Conservation (phyloP, 768 basidiomycete genomes). For the Rhizopogon roseolus region DNA sequence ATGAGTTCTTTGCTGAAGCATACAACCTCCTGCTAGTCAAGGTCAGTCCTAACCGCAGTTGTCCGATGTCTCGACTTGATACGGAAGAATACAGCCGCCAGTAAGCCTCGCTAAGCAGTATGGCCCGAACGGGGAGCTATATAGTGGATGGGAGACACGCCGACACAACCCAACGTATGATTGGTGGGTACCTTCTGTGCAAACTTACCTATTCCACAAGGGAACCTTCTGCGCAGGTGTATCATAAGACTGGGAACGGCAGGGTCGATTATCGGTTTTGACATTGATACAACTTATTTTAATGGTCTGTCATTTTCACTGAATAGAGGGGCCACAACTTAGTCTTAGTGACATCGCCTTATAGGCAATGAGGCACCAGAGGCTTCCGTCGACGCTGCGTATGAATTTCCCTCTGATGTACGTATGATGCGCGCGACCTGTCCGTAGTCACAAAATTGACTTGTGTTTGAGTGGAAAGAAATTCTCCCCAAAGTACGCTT, state of each 20-base stretch:
- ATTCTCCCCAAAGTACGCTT: conserved; percentile 73
- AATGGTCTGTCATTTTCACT: conserved; percentile 48
- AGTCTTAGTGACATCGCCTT: background rate
- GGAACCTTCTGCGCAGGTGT: conserved; percentile 48
- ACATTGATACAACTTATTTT: conserved; percentile 93
- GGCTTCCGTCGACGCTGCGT: conserved; percentile 67
- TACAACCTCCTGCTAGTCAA: conserved; percentile 77
- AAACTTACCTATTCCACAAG: background rate
- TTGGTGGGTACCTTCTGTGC: conserved; percentile 49
- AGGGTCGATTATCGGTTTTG: conserved; percentile 74
- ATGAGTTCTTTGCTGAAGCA: conserved; percentile 95
- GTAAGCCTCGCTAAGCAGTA: conserved; percentile 92
- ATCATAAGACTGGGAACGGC: conserved; percentile 84
- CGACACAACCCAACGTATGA: conserved; percentile 87
- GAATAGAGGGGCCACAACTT: background rate
- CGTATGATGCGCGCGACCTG: conserved; percentile 13
- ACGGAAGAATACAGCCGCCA: conserved; percentile 55
- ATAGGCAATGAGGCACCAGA: conserved; percentile 84
- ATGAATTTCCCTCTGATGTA: conserved; percentile 47
- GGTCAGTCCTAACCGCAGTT: conserved; percentile 36
- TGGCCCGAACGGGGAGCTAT: conserved; percentile 92
- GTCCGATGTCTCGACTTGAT: background rate
- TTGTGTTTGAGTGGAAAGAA: conserved; percentile 61
- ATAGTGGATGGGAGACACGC: conserved; percentile 90
- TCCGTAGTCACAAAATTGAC: background rate